These are phyloP conservation scores for Cyberlindnera mississippiensis DNA, from an alignment of 805 yeast species.

Conservation along the genomic window DNA sequence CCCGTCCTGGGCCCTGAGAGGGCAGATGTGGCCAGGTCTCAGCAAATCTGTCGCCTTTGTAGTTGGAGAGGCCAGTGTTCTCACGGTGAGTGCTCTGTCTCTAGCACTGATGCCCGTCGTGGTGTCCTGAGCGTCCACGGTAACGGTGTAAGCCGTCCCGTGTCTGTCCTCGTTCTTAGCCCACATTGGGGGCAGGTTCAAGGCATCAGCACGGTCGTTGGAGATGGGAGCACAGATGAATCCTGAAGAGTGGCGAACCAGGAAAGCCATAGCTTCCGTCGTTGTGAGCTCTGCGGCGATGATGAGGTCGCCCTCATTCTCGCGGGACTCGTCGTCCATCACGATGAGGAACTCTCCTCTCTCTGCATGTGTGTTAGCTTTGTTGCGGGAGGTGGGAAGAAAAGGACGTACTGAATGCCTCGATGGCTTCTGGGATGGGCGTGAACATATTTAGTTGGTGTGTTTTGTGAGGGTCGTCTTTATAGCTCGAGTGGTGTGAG, in stretches of 20 bases:
- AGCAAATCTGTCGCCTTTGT: slow-evolving; percentile 63
- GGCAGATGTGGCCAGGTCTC: slow-evolving; percentile 93
- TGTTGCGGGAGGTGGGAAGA: neutral
- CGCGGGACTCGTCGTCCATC: slow-evolving; percentile 96
- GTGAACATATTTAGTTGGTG: slow-evolving; percentile 35
- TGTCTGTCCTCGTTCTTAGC: slow-evolving; percentile 67
- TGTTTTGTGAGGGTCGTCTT: too few relatives aligned
- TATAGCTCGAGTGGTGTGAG: too few relatives aligned
- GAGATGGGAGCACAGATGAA: slow-evolving; percentile 90
- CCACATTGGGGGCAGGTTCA: slow-evolving; percentile 75
- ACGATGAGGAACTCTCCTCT: slow-evolving; percentile 69
- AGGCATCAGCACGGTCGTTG: slow-evolving; percentile 68
- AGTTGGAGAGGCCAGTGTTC: slow-evolving; percentile 58
- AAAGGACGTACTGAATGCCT: slow-evolving; percentile 53
- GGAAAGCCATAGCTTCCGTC: slow-evolving; percentile 86
- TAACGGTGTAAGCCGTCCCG: slow-evolving; percentile 94
- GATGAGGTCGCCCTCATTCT: slow-evolving; percentile 95
- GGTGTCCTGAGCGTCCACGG: slow-evolving; percentile 80
- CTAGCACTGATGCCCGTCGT: slow-evolving; percentile 96
- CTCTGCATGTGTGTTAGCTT: slow-evolving; percentile 11
- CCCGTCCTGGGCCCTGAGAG: slow-evolving; percentile 86
- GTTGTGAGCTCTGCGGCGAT: slow-evolving; percentile 84
- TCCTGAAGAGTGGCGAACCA: slow-evolving; percentile 84
- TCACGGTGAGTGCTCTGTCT: slow-evolving; percentile 85
- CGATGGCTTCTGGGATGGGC: slow-evolving; percentile 65